Percentiles rank a stretch among this genome's conserved stretches.
Conservation (phyloP, 2,329 filamentous ascomycete genomes). For the Ophiocordyceps sinensis region DNA sequence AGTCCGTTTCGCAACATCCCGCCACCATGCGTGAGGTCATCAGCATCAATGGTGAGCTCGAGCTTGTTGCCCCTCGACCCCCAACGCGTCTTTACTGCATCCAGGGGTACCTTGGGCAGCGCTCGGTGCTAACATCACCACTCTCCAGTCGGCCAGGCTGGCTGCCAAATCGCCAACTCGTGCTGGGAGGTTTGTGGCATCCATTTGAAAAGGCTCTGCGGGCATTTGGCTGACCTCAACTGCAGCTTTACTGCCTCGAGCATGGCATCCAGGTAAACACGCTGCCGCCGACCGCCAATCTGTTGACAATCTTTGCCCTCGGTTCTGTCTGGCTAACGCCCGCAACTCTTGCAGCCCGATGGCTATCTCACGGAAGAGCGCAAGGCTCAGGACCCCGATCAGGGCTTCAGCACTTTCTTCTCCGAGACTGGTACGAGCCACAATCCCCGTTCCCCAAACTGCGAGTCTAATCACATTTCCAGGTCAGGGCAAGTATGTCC, state of each 20-base stretch:
- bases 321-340: constrained; percentile 2
- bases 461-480: background rate
- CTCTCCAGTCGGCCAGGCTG: constrained; percentile 85
- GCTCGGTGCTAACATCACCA: constrained; percentile 35
- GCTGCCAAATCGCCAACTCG: constrained; percentile 99
- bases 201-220: background rate
- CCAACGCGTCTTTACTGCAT: constrained; percentile 3
- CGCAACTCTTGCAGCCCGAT: constrained; percentile 55
- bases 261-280: constrained; percentile 88
- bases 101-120: background rate
- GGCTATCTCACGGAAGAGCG: constrained; percentile 97
- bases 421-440: constrained; percentile 77
- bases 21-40: constrained; percentile 97
- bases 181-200: constrained; percentile 90
- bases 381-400: constrained; percentile 82
- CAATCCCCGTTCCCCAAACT: too few relatives aligned
- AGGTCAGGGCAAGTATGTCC: constrained; percentile 99
- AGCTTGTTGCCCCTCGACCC: constrained; percentile 21
- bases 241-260: constrained; percentile 97
- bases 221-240: constrained; percentile 4
- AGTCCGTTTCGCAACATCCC: constrained; percentile 10
- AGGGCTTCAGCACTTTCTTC: constrained; percentile 99
- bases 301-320: background rate
- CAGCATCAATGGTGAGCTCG: constrained; percentile 82
- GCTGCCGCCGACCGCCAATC: constrained; percentile 6